A percentile compares a stretch with the other conserved stretches of the same genome.
These are phyloP conservation scores for Cinnamomum micranthum DNA, from an alignment of 164 flowering plant species.

Conservation along the genomic window DNA sequence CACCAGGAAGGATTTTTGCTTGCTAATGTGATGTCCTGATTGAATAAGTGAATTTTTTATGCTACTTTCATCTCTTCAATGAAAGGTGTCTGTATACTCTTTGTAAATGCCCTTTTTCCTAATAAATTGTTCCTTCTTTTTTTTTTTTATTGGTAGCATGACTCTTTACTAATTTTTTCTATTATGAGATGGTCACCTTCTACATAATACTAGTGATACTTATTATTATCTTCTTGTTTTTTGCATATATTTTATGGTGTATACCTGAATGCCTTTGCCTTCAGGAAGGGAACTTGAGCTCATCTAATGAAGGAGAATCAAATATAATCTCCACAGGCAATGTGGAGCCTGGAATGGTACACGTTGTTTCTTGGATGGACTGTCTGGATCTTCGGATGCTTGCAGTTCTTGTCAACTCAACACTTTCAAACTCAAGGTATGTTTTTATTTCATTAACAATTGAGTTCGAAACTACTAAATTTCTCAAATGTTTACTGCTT, in stretches of 20 bases:
- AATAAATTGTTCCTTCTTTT: no score
- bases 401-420: conserved; percentile 33
- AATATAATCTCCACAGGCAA: background rate
- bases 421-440: conserved; percentile 31
- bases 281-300: background rate
- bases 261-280: background rate
- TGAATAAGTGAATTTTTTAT: background rate
- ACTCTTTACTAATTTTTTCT: no score
- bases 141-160: no score
- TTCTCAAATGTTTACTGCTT: no score
- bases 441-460: conserved; percentile 1
- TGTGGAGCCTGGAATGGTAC: conserved; percentile 18
- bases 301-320: background rate
- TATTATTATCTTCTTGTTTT: no score
- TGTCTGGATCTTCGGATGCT: conserved; percentile 33
- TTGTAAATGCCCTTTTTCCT: no score
- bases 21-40: background rate
- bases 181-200: no score
- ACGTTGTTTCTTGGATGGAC: conserved; percentile 37
- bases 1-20: background rate
- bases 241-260: no score
- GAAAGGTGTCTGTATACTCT: no score
- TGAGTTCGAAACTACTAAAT: background rate
- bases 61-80: no score
- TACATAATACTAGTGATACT: no score